A percentile compares a stretch with the other conserved stretches of the same genome.
phyloP scores from a whole-genome alignment of 352 stramenopile genomes.

The Thraustochytrium striatum region DNA sequence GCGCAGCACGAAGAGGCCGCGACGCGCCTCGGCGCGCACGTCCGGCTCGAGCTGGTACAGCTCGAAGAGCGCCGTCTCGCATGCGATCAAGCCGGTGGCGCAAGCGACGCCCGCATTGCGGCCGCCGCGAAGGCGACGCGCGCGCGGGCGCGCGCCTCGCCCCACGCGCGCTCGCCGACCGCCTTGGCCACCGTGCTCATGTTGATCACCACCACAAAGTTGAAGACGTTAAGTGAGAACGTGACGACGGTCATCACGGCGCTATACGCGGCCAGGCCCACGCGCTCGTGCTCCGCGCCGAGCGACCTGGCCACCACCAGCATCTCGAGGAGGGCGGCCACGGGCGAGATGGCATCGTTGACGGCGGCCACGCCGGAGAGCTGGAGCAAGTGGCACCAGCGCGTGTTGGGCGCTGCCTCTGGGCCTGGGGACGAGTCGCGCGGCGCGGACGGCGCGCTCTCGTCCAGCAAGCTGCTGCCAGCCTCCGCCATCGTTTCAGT shows the following conservation, averaged over 20 bases:
- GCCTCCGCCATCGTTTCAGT: too few relatives aligned
- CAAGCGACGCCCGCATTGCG: background rate
- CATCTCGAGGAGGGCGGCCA: constrained; percentile 14
- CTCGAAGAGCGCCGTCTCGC: background rate
- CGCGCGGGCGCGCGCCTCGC: background rate
- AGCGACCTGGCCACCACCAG: background rate
- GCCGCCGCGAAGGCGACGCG: background rate
- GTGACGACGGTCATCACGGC: constrained; percentile 5
- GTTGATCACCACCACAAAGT: constrained; percentile 38
- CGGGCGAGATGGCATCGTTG: constrained; percentile 24
- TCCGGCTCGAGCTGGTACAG: background rate
- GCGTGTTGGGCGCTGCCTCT: background rate
- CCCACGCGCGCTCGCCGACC: constrained; percentile 8
- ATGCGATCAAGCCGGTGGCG: background rate
- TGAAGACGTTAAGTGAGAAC: constrained; percentile 38
- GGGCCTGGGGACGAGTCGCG: too few relatives aligned
- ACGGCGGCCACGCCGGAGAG: constrained; percentile 32
- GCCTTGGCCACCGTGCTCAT: constrained; percentile 15
- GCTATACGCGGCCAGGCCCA: constrained; percentile 19
- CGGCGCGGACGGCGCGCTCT: too few relatives aligned
- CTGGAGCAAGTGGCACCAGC: constrained; percentile 6
- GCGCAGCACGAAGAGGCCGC: background rate
- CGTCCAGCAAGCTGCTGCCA: too few relatives aligned
- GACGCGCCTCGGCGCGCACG: background rate
- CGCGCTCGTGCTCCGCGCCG: background rate